phyloP scores from a whole-genome alignment of 2,329 filamentous ascomycete genomes.

The Claviceps monticola region DNA sequence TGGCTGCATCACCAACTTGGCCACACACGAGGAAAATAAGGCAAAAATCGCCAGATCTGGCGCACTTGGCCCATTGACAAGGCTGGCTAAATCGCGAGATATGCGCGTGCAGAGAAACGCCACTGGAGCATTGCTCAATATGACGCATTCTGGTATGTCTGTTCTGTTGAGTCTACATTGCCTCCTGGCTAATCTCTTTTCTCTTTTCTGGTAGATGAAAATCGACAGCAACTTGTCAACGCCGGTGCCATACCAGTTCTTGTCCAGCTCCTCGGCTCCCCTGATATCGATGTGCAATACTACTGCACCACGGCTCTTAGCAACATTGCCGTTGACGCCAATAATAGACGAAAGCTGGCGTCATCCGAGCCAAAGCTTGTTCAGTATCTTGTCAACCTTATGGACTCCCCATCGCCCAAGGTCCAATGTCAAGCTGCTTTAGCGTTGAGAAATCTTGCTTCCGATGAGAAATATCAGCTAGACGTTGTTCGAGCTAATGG shows the following conservation, averaged over 20 bases:
- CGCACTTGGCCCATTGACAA: slow-evolving; percentile 77
- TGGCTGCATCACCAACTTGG: slow-evolving; percentile 94
- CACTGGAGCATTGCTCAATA: slow-evolving; percentile 89
- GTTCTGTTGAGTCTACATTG: background rate
- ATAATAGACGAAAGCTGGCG: slow-evolving; percentile 80
- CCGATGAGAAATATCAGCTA: slow-evolving; percentile 96
- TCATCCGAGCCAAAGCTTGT: slow-evolving; percentile 85
- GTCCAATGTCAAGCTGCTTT: slow-evolving; percentile 96
- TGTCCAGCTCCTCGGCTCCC: slow-evolving; percentile 82
- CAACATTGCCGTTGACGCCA: slow-evolving; percentile 92
- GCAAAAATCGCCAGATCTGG: slow-evolving; percentile 95
- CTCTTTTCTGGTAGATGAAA: slow-evolving; percentile 55
- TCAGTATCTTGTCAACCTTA: slow-evolving; percentile 84
- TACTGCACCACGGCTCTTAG: slow-evolving; percentile 97
- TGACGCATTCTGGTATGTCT: slow-evolving; percentile 87
- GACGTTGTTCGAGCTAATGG: slow-evolving; percentile 89
- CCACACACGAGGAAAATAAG: slow-evolving; percentile 98
- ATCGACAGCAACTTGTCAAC: slow-evolving; percentile 91
- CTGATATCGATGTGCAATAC: slow-evolving; percentile 96
- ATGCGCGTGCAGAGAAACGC: slow-evolving; percentile 98
- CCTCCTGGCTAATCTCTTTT: background rate
- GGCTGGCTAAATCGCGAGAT: slow-evolving; percentile 90
- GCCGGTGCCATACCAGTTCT: slow-evolving; percentile 96
- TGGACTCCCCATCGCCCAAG: slow-evolving; percentile 95
- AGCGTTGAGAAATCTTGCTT: slow-evolving; percentile 86